A percentile compares a stretch with the other conserved stretches of the same genome.
phyloP scores from a whole-genome alignment of 331 rosid species.

The Stylosanthes scabra region DNA sequence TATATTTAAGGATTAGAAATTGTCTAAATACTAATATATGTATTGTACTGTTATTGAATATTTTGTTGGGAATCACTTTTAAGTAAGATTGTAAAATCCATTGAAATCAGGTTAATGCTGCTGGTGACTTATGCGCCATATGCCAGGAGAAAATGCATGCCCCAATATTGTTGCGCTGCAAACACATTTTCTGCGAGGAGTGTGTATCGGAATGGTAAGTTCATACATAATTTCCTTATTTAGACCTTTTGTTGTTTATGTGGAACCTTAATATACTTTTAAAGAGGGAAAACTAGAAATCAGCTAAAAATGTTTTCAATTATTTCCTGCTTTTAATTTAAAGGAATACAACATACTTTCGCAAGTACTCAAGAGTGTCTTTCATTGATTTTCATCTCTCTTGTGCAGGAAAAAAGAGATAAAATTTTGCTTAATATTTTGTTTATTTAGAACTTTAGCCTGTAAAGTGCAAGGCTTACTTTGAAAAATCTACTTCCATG shows the following conservation, averaged over 20 bases:
- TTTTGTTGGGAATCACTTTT: not conserved
- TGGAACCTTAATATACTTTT: slow-evolving; percentile 1
- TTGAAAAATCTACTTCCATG: not conserved
- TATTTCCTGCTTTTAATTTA: not conserved
- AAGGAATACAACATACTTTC: not conserved
- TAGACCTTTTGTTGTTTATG: not conserved
- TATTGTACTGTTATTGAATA: slow-evolving; percentile 1
- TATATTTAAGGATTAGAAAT: slow-evolving; percentile 16
- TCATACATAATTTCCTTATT: slow-evolving; percentile 33
- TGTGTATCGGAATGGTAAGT: slow-evolving; percentile 96
- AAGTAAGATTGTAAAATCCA: slow-evolving; percentile 30
- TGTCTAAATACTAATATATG: not conserved
- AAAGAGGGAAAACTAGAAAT: slow-evolving; percentile 16
- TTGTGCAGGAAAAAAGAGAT: not conserved
- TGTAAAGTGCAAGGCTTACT: not conserved
- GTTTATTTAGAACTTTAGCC: not conserved
- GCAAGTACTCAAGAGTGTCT: not conserved
- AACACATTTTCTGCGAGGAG: slow-evolving; percentile 93
- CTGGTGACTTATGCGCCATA: slow-evolving; percentile 93
- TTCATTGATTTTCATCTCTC: slow-evolving; percentile 9
- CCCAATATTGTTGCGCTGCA: slow-evolving; percentile 84
- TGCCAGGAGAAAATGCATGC: slow-evolving; percentile 98
- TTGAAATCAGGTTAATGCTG: slow-evolving; percentile 70
- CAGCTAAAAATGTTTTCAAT: slow-evolving; percentile 11
- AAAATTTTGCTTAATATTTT: not conserved